Base-by-base conservation (phyloP, 805 yeast species). In the Sungouiozyma ichnusensis region DNA sequence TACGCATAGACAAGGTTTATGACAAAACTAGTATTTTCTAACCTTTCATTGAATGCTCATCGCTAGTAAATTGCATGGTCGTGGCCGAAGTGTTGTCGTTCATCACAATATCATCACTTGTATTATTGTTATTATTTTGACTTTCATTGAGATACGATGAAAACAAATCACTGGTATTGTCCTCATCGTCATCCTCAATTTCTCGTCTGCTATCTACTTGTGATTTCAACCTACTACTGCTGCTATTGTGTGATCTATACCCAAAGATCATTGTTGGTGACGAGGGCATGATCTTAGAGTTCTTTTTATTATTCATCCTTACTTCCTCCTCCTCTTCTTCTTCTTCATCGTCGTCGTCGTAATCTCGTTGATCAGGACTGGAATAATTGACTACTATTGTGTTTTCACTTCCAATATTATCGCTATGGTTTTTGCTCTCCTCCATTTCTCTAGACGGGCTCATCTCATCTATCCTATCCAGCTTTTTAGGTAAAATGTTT, bases 241-340 rank as follows among this genome's bases (percentile, higher is more conserved):
- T 24, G 11, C 29, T 24, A 24, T 24, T 24, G 11, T 24, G 29
- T 24, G 29, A 24, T 24, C 51, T 42, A 36, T 58, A 59, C 15
- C 47, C 53, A 38, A 54, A 59, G 54, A 57, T 55, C 36, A 55
- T 55, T 14, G 55, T 51, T 6, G 65, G 65, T 6, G 64, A 59
- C 1, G 65, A 61, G 8, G 65, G 65, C 48, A 61, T 53, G 7
- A 53, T 49, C 20, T 53, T 49, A 35, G 54, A 54, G 11, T 24
- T 24, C 11, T 13, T 45, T 43, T 13, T 47, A 17, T 7, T 14
- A 31, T 9, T 33, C 42, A 19, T 36, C 31, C 46, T n/a, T 40
- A 36, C 52, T 4, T 44, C 46, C 4, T 45, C 47, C 6, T 42
- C 43, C 9, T 42, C 46, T 4, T 39, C 38, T 4, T 18, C 44